Base-by-base conservation (phyloP, 768 basidiomycete genomes). In the Infundibulicybe gibba region DNA sequence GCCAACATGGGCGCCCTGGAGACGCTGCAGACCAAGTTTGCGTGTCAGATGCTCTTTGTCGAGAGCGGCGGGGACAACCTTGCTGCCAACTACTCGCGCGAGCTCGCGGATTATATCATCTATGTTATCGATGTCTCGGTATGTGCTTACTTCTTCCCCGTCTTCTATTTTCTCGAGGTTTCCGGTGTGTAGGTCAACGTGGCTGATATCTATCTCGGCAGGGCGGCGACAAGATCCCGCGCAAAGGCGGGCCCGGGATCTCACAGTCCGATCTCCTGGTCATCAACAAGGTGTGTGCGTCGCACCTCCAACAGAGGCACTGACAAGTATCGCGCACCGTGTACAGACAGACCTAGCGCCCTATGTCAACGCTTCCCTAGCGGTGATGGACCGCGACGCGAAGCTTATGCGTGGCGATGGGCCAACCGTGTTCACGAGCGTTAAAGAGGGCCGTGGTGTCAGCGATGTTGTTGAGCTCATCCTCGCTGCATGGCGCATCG, bases 151-250 rank as follows among this genome's bases (percentile, higher is more conserved):
- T 41, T 13, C 10, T 8, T 25, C 8, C 25, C 25, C 25, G 3
- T 4, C 25, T 25, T 3, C 25, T 25, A 3, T 8, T 8, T 8
- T 25, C 8, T 25, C 25, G 8, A 8, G 25, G 25, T 25, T 25
- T 3, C 25, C 8, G 3, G 8, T n/a, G 35, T 3, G 35, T 38
- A 38, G 14, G 10, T 38, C 4, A 38, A 10, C 14, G 3, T 10
- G 10, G 30, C 16, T 45, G 6, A 45, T 13, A 21, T 14, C 16
- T 21, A 32, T 8, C 12, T 45, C 16, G 40, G 30, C 52, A 90
- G 87, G 95, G 97, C 9, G 95, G 95, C 1, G 95, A 99, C 69
- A 99, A 99, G 68, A 94, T 99, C 52, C 97, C 97, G 16, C 77
- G 95, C 17, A 99, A 99, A 71, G 95, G 97, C 4, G 97, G 95